Evolutionary conservation across 768 basidiomycete genomes (phyloP).

Genomic region (Termitomyces sp.): DNA sequence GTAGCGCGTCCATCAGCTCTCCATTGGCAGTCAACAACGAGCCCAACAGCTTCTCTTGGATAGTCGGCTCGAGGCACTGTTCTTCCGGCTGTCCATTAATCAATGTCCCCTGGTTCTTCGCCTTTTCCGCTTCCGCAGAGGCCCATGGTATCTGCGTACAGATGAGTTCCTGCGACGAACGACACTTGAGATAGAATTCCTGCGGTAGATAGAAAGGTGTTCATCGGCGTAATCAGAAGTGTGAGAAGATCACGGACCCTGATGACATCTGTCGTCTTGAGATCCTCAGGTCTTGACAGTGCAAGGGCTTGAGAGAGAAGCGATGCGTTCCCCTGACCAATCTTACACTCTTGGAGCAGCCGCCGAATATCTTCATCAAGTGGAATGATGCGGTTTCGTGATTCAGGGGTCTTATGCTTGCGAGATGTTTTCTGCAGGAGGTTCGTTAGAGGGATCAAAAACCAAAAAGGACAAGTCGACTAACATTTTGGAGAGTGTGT

Average conservation of each 20-base stretch:
- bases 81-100: conserved; percentile 22
- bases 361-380: conserved; percentile 70
- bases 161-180: conserved; percentile 78
- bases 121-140: conserved; percentile 67
- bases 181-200: conserved; percentile 83
- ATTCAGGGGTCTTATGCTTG: conserved; percentile 31
- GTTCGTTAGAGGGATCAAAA: conserved; percentile 4
- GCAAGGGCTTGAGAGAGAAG: conserved; percentile 68
- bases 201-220: conserved; percentile 22
- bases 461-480: conserved; percentile 6
- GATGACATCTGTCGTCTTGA: conserved; percentile 52
- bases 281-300: conserved; percentile 61
- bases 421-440: conserved; percentile 19
- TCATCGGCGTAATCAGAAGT: not conserved
- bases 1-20: conserved; percentile 60
- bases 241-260: conserved; percentile 28
- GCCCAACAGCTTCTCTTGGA: conserved; percentile 71
- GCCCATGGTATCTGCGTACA: conserved; percentile 89
- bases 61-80: conserved; percentile 41
- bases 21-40: conserved; percentile 71
- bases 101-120: conserved; percentile 20
- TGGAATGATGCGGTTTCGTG: not conserved
- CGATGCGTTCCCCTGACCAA: conserved; percentile 76
- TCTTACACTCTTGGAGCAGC: conserved; percentile 79
- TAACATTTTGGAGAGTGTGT: conserved; percentile 23